Percentiles rank a stretch among this genome's conserved stretches.
Conservation (phyloP, 768 basidiomycete species). For the Mycena epipterygia region DNA sequence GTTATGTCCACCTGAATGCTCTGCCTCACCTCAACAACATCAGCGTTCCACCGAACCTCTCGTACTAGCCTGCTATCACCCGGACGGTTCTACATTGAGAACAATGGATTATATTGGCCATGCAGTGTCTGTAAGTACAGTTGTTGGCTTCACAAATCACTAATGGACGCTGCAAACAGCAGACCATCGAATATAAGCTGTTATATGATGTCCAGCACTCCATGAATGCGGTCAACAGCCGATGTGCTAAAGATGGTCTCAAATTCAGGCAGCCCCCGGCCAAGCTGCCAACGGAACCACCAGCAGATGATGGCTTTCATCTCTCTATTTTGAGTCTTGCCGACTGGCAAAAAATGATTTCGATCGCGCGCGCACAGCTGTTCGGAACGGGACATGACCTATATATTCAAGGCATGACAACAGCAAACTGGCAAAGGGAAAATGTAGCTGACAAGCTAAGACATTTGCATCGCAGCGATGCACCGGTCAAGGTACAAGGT, state of each 20-base stretch:
- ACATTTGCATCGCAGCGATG: neutral
- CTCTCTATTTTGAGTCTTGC: neutral
- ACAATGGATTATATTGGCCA: neutral
- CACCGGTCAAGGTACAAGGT: neutral
- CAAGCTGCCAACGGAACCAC: neutral
- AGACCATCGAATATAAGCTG: neutral
- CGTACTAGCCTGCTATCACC: too few relatives aligned
- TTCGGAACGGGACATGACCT: neutral
- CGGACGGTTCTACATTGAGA: too few relatives aligned
- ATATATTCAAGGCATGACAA: neutral
- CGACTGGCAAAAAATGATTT: neutral
- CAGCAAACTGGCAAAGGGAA: neutral
- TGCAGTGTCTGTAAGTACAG: neutral
- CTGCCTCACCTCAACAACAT: too few relatives aligned
- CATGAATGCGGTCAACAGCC: neutral
- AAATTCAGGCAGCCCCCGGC: neutral
- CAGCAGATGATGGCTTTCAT: neutral
- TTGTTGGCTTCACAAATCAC: neutral
- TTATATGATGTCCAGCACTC: neutral
- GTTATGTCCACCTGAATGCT: too few relatives aligned
- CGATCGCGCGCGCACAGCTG: neutral
- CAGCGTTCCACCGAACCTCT: too few relatives aligned
- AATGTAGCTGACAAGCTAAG: neutral
- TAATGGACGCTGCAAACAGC: neutral
- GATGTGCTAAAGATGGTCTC: neutral